Base-by-base conservation (phyloP, 2,329 filamentous ascomycete species). In the Arthroderma uncinatum region DNA sequence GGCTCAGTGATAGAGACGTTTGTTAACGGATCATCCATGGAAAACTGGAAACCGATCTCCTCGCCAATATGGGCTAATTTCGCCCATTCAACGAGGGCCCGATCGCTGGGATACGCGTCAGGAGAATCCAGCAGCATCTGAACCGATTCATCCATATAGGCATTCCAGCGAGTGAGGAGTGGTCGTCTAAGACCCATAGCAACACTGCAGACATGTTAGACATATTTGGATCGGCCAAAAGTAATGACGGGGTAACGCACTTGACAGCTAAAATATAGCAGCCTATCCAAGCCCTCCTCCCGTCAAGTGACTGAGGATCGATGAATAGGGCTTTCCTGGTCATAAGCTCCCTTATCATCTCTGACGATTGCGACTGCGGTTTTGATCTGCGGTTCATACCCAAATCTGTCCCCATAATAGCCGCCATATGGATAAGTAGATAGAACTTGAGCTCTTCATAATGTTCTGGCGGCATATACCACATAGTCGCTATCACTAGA, bases 391-490 rank as follows among this genome's bases (percentile, higher is more conserved):
- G 80, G 14, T 85, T 87, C 5, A 95, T 79, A 0, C 89, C 89
- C 34, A 95, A 79, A 64, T 95, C 89, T 56, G 94, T 83, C 25
- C 85, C 86, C 84, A 95, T 88, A 63, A 89, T 80, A 52, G 85
- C 85, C 1, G 87, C 86, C 66, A 89, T 82, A 68, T 95, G 88
- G 48, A 89, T 83, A 62, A 93, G 79, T 73, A 92, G 87, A 72
- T 93, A 95, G 69, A 93, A 94, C 67, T 93, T 93, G 66, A 92
- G 82, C 71, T 93, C 86, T 65, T 94, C 88, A 59, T 87, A 87
- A 64, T 87, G 81, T 62, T 92, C 84, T 0, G 89, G 89, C 14
- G 89, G 88, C 68, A 83, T 84, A 69, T 95, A 94, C 87, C 89
- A 95, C 19, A 90, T 80, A n/a, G 85, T 82, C 5, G 82, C 78